Base-by-base conservation (phyloP, 2,329 filamentous ascomycete species). In the Ascochyta pisi region DNA sequence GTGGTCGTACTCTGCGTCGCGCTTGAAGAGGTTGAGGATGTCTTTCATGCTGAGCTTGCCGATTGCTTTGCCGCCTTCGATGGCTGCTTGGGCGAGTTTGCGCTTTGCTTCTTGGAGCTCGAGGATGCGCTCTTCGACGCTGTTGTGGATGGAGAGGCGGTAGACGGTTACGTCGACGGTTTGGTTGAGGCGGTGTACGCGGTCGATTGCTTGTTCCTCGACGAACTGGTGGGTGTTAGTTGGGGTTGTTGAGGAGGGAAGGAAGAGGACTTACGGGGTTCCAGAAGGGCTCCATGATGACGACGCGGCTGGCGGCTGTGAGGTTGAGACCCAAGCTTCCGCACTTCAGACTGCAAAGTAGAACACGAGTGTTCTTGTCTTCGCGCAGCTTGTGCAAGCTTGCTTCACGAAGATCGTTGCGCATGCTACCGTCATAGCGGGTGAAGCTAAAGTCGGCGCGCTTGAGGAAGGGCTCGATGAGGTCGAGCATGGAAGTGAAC, bases 211-310 rank as follows among this genome's bases (percentile, higher is more conserved):
- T 81, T 99, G 95, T 75, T 99, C 95, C 80, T 99, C 95, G 31
- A 99, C 92, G 71, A 99, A 99, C 85, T 91, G 60, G 9, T 3
- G 16, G 7, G 2, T 27, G 50, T 69, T 60, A 71, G 68, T 38
- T 34, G 15, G 5, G 4, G 9, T 34, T 37, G 0, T 19, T 22
- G 19, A 4, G 54, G 13, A 44, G 65, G 39, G 3, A 26, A 35
- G 7, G 29, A 9, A 26, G 0, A 27, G 22, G 23, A 80, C 85
- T 73, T 82, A 89, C 87, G 2, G 92, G 95, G 75, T 99, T 99
- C 95, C 95, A 99, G 77, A 99, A 99, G 0, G 95, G 95, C 76
- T 99, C 95, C 39, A 99, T 82, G 65, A 99, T 96, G 48, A 99
- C 88, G 3, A 99, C 95, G 16, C 95, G 85, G 60, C 90, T 95